A percentile compares a stretch with the other conserved stretches of the same genome.
Conservation (phyloP, 805 yeast genomes). For the Myxozyma mucilagina region DNA sequence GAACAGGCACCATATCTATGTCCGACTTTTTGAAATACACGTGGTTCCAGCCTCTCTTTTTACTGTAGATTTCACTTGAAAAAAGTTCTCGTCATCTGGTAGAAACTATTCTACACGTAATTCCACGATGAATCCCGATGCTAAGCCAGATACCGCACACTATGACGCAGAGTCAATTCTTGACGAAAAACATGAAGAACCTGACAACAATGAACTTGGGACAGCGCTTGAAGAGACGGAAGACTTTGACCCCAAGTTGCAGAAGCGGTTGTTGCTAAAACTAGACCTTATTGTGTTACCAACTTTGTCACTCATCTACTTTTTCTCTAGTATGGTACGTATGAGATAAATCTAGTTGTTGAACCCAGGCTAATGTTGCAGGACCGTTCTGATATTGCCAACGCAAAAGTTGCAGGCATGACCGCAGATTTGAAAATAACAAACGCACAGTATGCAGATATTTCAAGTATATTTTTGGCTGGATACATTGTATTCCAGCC, state of each 20-base stretch:
- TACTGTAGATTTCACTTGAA: too few species aligned
- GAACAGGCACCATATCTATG: too few species aligned
- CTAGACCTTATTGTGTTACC: slow-evolving; percentile 53
- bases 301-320: slow-evolving; percentile 51
- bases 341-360: not conserved
- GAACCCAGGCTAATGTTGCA: not conserved
- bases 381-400: slow-evolving; percentile 10
- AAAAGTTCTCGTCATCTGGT: too few species aligned
- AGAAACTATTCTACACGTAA: not conserved
- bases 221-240: not conserved
- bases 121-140: not conserved
- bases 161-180: not conserved
- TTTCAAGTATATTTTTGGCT: not conserved
- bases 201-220: slow-evolving; percentile 3
- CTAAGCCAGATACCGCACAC: not conserved
- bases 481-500: slow-evolving; percentile 8
- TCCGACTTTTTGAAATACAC: too few species aligned
- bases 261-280: slow-evolving; percentile 35
- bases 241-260: slow-evolving; percentile 4
- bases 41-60: too few species aligned
- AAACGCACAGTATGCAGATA: not conserved
- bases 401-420: slow-evolving; percentile 34
- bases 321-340: slow-evolving; percentile 42
- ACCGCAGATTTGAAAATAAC: not conserved
- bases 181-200: not conserved